Conservation (phyloP, 2,329 filamentous ascomycete species). For the Bipolaris sorokiniana region DNA sequence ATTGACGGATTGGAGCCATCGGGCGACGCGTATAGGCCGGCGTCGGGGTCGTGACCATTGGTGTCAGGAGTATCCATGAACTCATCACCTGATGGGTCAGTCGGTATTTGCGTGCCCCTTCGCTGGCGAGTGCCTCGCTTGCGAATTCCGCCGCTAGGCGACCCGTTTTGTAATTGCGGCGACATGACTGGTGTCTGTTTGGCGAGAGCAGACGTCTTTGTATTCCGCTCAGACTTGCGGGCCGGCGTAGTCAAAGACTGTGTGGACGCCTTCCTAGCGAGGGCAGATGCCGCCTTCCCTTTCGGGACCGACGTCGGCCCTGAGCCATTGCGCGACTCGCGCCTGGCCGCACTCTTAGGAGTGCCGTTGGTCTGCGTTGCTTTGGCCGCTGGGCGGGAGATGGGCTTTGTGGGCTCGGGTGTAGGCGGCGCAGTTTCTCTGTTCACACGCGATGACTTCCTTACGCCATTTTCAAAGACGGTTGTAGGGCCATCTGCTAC, state of each 20-base stretch:
- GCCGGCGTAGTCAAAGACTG: constrained; percentile 30
- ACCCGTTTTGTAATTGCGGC: constrained; percentile 22
- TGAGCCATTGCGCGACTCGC: constrained; percentile 32
- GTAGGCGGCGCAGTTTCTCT: constrained; percentile 53
- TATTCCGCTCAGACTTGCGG: constrained; percentile 46
- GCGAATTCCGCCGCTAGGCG: constrained; percentile 25
- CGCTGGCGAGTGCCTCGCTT: constrained; percentile 34
- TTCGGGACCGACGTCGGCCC: constrained; percentile 22
- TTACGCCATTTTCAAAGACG: constrained; percentile 69
- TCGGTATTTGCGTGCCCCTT: constrained; percentile 24
- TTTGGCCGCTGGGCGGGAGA: constrained; percentile 33
- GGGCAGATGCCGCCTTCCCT: constrained; percentile 24
- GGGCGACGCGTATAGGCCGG: constrained; percentile 28
- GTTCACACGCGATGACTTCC: constrained; percentile 67
- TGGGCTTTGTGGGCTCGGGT: constrained; percentile 52
- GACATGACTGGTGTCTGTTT: constrained; percentile 27
- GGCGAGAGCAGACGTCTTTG: constrained; percentile 28
- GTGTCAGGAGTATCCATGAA: constrained; percentile 17
- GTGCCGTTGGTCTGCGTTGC: constrained; percentile 39
- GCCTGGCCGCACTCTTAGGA: constrained; percentile 27
- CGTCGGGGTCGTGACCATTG: constrained; percentile 29
- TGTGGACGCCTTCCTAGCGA: constrained; percentile 32
- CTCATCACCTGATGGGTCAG: constrained; percentile 24
- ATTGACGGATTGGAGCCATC: constrained; percentile 28
- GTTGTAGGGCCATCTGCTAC: constrained; percentile 86